phyloP scores from a whole-genome alignment of 345 rosid species.

The Pugionium dolabratum region DNA sequence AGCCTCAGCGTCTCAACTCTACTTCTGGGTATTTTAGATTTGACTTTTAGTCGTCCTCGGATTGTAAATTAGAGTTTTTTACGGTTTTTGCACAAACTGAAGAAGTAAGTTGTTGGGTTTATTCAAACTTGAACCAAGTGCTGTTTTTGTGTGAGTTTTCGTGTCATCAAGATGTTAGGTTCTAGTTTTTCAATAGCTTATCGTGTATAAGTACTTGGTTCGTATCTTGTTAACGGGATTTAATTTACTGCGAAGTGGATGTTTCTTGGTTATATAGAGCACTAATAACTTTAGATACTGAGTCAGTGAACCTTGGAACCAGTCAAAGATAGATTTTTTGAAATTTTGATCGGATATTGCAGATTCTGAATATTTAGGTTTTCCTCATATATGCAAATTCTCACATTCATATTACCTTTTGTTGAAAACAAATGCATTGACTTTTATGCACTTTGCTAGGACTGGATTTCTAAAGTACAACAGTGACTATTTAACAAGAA shows the following conservation, averaged over 20 bases:
- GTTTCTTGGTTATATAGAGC: constrained; percentile 1
- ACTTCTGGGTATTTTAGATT: constrained; percentile 48
- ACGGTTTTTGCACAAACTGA: neutral
- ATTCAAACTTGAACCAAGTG: neutral
- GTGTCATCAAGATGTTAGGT: neutral
- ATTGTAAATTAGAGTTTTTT: neutral
- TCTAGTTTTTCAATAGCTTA: constrained; percentile 6
- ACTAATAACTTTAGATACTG: neutral
- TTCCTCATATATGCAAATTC: neutral
- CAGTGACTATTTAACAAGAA: constrained; percentile 39
- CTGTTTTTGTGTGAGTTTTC: neutral
- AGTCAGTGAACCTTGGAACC: neutral
- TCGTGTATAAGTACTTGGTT: neutral
- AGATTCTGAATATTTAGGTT: neutral
- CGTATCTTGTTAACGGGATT: constrained; percentile 21
- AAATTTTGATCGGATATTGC: neutral
- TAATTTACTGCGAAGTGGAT: neutral
- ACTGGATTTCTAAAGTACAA: constrained; percentile 47
- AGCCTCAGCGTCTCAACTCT: constrained; percentile 45
- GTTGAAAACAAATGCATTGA: constrained; percentile 3
- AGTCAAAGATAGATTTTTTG: constrained; percentile 2
- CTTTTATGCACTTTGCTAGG: constrained; percentile 40
- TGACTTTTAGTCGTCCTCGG: neutral
- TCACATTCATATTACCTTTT: constrained; percentile 4
- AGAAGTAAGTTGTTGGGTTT: neutral